Base-by-base conservation (phyloP, 331 rosid species). In the Saraca asoca region DNA sequence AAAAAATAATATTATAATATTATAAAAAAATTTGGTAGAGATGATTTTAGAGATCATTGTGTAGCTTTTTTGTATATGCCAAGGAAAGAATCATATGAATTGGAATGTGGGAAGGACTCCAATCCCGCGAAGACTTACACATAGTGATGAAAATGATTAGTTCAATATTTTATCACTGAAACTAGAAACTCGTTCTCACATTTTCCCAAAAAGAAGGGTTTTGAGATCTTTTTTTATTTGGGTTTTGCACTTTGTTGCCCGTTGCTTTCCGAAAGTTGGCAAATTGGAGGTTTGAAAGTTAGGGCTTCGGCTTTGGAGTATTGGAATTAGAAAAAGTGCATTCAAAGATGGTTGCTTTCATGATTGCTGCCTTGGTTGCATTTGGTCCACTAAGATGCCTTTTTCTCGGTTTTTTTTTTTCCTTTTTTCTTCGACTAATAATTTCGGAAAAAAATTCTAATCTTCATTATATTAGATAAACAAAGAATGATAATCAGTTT, bases 281-380 rank as follows among this genome's bases (percentile, higher is more conserved):
- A 84, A 81, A 83, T 84, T 76, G 51, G 87, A 59, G 91, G 78
- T 73, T 79, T 82, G 83, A 84, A 89, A 78, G 80, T 56, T 69
- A 59, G 75, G 73, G 69, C 8, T 84, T 75, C 43, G 43, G 38
- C 78, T 24, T 24, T 24, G 31, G 31, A 24, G 1, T 74, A 60
- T 91, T 80, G 94, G 88, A 84, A 86, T 88, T 82, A 78, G 95
- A 70, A 90, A 90, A 85, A 82, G 72, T 2, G 72, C 69, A 69
- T 79, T 85, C 82, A 82, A 80, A 75, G 78, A 78, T 72, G 78
- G 78, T 51, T 66, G 69, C 76, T 73, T n/a, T 75, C 85, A 76
- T 73, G 53, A 87, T 78, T 78, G 83, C 68, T 83, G 74, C 72
- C 73, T 73, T 74, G 2, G 61, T 50, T 76, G 74, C 48, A 68